Evolutionary conservation across 352 stramenopile species (phyloP), one percentile per base, ranked within the genome.

Genomic region (Globisporangium cederbergense): DNA sequence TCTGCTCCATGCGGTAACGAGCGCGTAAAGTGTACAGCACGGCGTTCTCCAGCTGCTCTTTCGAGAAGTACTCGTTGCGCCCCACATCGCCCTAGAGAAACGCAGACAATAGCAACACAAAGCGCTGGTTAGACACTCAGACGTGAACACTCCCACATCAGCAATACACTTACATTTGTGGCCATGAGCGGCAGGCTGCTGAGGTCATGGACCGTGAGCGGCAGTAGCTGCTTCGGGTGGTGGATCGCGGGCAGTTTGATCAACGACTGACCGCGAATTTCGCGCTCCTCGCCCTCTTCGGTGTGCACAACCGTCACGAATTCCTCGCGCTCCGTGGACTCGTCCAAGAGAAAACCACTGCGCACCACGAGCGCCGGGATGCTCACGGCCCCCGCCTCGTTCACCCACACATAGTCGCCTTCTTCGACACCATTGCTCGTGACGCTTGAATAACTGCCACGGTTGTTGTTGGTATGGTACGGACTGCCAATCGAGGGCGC

Each of bases 221-320:
- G 71, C 40, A 78, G 64, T 36, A 87, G 56, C 46, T 86, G 73
- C 60, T 92, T 92, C 8, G 83, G 81, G 59, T 92, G 81, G 57
- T 92, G 83, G 18, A 65, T 76, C 3, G 62, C 30, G 32, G 83
- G 83, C 58, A 92, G 61, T 59, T 83, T 83, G 32, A 90, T 62
- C 42, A 91, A 69, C 65, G 79, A 62, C 4, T 77, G 72, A 42
- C 80, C 73, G 34, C 83, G 78, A 18, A 94, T 77, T 47, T 88
- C 83, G 42, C 83, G 81, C 66, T 94, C 86, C 58, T 94, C 86
- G 25, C 83, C 83, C 47, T 94, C 86, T 34, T 94, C 86, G 9
- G 86, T 94, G 69, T 94, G 86, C 10, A 94, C 82, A 14, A 92
- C 76, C 25, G 78, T 84, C 47, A 92, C 76, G 20, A 85, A 79